phyloP scores from a whole-genome alignment of 306 rosid genomes.

The Elaeagnus macrophylla region DNA sequence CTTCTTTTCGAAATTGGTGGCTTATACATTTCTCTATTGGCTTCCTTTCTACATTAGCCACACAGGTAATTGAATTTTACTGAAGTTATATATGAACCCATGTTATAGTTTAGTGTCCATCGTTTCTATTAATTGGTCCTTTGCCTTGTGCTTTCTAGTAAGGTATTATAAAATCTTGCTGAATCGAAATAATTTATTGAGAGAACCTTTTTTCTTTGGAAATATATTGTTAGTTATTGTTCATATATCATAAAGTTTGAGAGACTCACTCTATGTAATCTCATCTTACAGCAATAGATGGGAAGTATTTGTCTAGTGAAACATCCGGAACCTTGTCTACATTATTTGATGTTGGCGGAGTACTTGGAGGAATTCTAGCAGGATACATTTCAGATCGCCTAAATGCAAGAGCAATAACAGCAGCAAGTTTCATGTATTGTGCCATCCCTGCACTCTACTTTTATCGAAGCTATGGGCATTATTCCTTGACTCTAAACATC shows the following conservation, averaged over 20 bases:
- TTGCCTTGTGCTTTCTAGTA: background rate
- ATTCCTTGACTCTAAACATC: constrained; percentile 48
- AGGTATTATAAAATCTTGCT: too few species aligned
- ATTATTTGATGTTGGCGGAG: constrained; percentile 92
- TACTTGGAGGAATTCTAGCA: constrained; percentile 86
- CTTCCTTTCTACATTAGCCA: constrained; percentile 88
- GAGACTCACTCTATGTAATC: background rate
- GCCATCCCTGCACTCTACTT: constrained; percentile 91
- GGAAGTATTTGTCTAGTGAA: constrained; percentile 63
- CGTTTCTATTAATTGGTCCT: background rate
- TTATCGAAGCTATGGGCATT: constrained; percentile 64
- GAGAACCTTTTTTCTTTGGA: background rate
- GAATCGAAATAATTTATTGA: too few species aligned
- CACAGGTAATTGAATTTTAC: constrained; percentile 51
- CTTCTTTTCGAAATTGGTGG: constrained; percentile 92
- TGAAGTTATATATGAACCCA: background rate
- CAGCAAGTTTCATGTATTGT: constrained; percentile 98
- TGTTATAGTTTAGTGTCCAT: background rate
- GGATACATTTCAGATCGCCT: constrained; percentile 88
- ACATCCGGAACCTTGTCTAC: constrained; percentile 76
- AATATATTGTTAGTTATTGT: background rate
- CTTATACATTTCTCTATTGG: constrained; percentile 98
- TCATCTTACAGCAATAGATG: constrained; percentile 78
- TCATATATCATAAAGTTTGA: background rate
- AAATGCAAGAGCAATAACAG: constrained; percentile 90